Conservation (phyloP, 495 filamentous ascomycete species). For the Penicillium atrosanguineum region DNA sequence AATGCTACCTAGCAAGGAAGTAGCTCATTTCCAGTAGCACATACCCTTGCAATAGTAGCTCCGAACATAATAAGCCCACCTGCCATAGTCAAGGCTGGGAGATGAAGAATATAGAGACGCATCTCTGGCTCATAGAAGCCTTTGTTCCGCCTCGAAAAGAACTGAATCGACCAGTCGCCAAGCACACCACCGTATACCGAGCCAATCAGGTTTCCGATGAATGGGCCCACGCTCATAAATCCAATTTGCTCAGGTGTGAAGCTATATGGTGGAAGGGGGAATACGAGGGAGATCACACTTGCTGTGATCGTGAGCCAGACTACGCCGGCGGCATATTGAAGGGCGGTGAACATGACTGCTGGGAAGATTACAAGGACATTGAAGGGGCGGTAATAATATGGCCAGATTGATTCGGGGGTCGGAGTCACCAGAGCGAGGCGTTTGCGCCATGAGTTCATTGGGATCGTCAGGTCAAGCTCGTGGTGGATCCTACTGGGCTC, state of each 20-base stretch:
- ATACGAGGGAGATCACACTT: conserved; percentile 28
- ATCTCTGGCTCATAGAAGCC: conserved; percentile 46
- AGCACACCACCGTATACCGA: conserved; percentile 35
- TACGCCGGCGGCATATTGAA: conserved; percentile 39
- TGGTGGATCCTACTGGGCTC: conserved; percentile 15
- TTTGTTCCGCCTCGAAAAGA: conserved; percentile 35
- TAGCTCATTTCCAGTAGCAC: not conserved
- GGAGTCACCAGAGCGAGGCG: conserved; percentile 25
- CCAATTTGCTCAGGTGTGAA: conserved; percentile 43
- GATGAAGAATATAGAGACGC: conserved; percentile 36
- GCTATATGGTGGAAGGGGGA: conserved; percentile 39
- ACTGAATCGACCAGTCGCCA: conserved; percentile 40
- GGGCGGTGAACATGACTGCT: conserved; percentile 36
- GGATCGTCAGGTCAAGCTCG: conserved; percentile 27
- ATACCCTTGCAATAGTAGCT: conserved; percentile 26
- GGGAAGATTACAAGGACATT: conserved; percentile 31
- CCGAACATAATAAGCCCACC: conserved; percentile 41
- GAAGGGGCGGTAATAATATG: conserved; percentile 35
- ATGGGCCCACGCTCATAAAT: conserved; percentile 36
- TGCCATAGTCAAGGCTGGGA: conserved; percentile 28
- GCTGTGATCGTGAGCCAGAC: conserved; percentile 36
- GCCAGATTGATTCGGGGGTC: conserved; percentile 33
- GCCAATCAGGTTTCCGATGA: conserved; percentile 42
- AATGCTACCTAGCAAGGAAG: not conserved
- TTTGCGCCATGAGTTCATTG: conserved; percentile 23